Conservation (phyloP, 23 red algal genomes). For the Cyanidiococcus yangmingshanensis region DNA sequence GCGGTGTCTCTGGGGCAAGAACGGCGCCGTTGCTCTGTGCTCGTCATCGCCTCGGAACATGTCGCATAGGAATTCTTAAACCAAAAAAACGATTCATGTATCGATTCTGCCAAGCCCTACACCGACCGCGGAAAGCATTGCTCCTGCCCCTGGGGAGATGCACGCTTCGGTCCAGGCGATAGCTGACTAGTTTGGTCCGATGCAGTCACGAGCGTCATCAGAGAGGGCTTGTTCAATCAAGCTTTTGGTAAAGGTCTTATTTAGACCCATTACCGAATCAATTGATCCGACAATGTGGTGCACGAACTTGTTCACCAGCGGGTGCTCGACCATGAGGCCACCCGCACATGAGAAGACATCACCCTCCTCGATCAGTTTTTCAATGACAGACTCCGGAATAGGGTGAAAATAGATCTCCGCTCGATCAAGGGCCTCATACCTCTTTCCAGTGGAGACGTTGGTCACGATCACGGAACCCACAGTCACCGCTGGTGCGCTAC, state of each 20-base stretch:
- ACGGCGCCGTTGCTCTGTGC: too few species aligned
- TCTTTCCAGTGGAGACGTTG: conserved; percentile 31
- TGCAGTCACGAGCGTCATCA: too few species aligned
- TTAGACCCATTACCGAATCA: conserved; percentile 29
- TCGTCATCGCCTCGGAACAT: too few species aligned
- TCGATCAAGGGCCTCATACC: conserved; percentile 46
- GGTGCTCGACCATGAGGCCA: conserved; percentile 64
- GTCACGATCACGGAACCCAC: conserved; percentile 48
- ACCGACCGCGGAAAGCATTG: too few species aligned
- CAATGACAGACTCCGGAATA: conserved; percentile 60
- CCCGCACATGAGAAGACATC: conserved; percentile 55
- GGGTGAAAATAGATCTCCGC: conserved; percentile 79
- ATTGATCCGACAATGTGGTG: conserved; percentile 26
- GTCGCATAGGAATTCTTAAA: too few species aligned
- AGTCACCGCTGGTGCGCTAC: conserved; percentile 59
- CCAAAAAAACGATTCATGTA: too few species aligned
- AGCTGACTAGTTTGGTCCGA: not conserved
- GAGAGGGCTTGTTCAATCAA: conserved; percentile 11
- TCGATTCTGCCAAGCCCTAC: too few species aligned
- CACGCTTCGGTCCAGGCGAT: too few species aligned
- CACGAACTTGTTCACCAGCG: conserved; percentile 23
- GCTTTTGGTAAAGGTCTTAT: not conserved
- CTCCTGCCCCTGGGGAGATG: too few species aligned
- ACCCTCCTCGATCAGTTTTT: conserved; percentile 38
- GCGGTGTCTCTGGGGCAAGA: too few species aligned